Conservation (phyloP, 2,329 filamentous ascomycete species). For the Verticillium isaacii region DNA sequence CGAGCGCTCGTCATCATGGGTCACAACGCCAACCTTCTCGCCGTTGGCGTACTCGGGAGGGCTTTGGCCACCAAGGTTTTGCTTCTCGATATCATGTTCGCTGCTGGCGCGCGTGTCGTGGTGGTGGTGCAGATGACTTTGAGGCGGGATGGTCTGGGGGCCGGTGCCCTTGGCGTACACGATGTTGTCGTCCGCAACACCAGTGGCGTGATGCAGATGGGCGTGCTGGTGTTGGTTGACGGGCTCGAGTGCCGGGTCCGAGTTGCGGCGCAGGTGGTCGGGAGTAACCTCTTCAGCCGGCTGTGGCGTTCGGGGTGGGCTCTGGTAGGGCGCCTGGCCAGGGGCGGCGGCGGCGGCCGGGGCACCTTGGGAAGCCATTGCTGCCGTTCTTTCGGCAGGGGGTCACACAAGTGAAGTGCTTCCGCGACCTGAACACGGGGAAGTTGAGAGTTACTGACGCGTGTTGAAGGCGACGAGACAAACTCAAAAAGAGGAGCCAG, state of each 20-base stretch:
- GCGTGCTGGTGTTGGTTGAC: slow-evolving; percentile 37
- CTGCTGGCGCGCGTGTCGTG: slow-evolving; percentile 29
- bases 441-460: neutral
- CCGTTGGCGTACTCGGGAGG: slow-evolving; percentile 34
- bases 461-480: neutral
- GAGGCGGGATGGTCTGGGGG: slow-evolving; percentile 31
- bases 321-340: neutral
- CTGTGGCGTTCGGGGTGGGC: slow-evolving; percentile 6
- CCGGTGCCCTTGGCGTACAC: slow-evolving; percentile 37
- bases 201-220: slow-evolving; percentile 35
- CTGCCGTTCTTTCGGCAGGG: neutral
- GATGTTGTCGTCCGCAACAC: slow-evolving; percentile 34
- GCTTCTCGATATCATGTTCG: slow-evolving; percentile 19
- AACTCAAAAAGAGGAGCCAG: neutral
- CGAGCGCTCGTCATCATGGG: slow-evolving; percentile 17
- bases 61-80: slow-evolving; percentile 12
- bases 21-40: slow-evolving; percentile 30
- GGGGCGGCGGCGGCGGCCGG: neutral
- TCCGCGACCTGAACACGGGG: neutral
- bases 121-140: slow-evolving; percentile 22
- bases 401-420: neutral
- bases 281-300: neutral
- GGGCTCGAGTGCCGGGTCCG: slow-evolving; percentile 29
- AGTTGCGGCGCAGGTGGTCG: slow-evolving; percentile 17
- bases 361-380: neutral